Evolutionary conservation across 2,329 filamentous ascomycete species (phyloP).

Genomic region (Tolypocladium tropicale): DNA sequence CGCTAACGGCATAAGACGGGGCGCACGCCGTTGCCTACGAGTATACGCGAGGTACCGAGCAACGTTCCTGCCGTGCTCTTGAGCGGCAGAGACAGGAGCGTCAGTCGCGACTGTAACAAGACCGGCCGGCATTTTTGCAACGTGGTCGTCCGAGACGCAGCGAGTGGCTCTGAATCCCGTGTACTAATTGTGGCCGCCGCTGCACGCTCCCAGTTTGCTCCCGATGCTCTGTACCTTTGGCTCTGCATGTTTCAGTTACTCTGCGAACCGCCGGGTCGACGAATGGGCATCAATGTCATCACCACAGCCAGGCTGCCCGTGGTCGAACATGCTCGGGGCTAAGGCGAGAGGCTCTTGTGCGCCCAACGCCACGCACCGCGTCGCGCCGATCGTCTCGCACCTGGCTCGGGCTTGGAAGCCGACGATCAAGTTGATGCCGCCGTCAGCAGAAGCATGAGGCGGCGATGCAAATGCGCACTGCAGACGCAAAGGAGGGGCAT

Average conservation of each 20-base stretch:
- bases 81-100: neutral
- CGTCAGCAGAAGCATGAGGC: neutral
- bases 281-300: neutral
- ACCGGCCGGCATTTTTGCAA: neutral
- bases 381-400: neutral
- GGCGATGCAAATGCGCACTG: neutral
- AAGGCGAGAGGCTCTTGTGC: neutral
- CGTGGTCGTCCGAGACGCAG: neutral
- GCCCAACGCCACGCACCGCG: too few species aligned
- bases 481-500: neutral
- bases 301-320: neutral
- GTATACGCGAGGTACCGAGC: neutral
- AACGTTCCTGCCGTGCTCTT: neutral
- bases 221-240: neutral
- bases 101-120: neutral
- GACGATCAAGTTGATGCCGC: neutral
- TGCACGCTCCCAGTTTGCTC: neutral
- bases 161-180: neutral
- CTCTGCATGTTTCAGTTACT: neutral
- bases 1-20: neutral
- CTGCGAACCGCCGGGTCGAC: neutral
- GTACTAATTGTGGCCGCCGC: neutral
- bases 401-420: neutral
- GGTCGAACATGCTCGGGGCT: neutral
- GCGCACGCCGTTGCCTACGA: neutral